Conservation (phyloP, 2,329 filamentous ascomycete species). For the Penicillium psychrosexuale region DNA sequence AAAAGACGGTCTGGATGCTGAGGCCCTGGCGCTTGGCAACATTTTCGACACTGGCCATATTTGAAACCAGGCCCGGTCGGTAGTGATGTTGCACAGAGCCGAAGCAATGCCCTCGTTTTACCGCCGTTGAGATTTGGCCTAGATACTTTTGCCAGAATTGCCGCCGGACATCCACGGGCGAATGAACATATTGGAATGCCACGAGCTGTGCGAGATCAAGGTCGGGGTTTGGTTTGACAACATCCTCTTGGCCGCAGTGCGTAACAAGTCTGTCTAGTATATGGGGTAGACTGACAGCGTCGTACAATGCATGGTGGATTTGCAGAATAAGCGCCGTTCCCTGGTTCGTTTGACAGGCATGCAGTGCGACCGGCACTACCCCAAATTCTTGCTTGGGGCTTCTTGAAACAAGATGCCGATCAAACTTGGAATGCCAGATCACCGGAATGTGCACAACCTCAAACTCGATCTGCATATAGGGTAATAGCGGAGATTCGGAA, state of each 20-base stretch:
- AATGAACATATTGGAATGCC: conserved; percentile 30
- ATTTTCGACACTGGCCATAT: conserved; percentile 42
- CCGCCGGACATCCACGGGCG: conserved; percentile 31
- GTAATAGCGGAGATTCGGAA: conserved; percentile 37
- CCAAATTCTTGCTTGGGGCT: conserved; percentile 15
- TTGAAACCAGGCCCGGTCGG: conserved; percentile 47
- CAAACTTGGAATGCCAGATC: conserved; percentile 21
- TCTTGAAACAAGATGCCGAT: conserved; percentile 14
- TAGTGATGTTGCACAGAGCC: conserved; percentile 39
- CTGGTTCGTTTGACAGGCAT: conserved; percentile 28
- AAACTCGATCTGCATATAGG: conserved; percentile 64
- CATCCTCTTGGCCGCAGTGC: conserved; percentile 36
- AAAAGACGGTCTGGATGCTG: conserved; percentile 69
- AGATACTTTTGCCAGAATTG: conserved; percentile 48
- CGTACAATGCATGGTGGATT: conserved; percentile 86
- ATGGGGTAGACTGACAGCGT: conserved; percentile 71
- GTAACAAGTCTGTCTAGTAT: conserved; percentile 56
- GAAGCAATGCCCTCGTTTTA: conserved; percentile 10
- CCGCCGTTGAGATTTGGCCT: conserved; percentile 4
- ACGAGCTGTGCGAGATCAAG: conserved; percentile 45
- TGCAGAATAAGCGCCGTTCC: conserved; percentile 49
- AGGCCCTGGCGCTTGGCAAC: conserved; percentile 54
- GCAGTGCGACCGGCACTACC: conserved; percentile 33
- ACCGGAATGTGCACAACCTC: conserved; percentile 39
- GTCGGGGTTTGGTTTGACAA: conserved; percentile 14